Evolutionary conservation across 495 filamentous ascomycete species (phyloP), one percentile per base, ranked within the genome.

Genomic region (Penicillium dipodomyicola): DNA sequence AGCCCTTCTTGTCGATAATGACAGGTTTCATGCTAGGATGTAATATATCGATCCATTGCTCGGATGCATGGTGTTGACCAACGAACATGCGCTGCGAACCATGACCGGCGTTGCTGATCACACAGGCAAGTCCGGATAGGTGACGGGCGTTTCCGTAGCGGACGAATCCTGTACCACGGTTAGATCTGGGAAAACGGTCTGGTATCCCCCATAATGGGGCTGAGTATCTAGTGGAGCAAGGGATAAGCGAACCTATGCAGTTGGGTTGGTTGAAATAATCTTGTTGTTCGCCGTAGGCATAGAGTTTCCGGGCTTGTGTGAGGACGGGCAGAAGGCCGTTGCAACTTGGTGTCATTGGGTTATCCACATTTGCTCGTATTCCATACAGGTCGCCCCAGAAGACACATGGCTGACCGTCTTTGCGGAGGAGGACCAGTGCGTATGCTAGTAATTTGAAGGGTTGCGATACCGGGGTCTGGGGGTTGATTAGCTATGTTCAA

Each of bases 351-450:
- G 77, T 76, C 49, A 80, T 79, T 3, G 81, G 72, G 22, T 77
- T 67, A 27, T 79, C 69, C 35, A 59, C 60, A 47, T 64, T 68
- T 11, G 71, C 80, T 56, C 77, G 68, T 57, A 87, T 84, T n/a
- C 87, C 87, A 65, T 89, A 91, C 10, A 91, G 60, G 59, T 92
- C 88, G 30, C 87, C 87, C 64, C 86, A 91, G 65, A 88, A 92
- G 49, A 89, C 60, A 59, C 86, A 90, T 0, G 88, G 88, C 54
- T 85, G 86, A 33, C 87, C 87, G 12, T 76, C 67, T 37, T 75
- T 65, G 22, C 86, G 84, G 19, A 90, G 81, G 15, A 91, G 82
- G 53, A 89, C 90, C 35, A 86, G 71, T 8, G 82, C 69, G 57
- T 87, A 84, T 29, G 82, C 81, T 11, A 85, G 67, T 2, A 82